A percentile compares a stretch with the other conserved stretches of the same genome.
These are phyloP conservation scores for Lepidium campestre DNA, from an alignment of 441 rosid species.

Conservation along the genomic window DNA sequence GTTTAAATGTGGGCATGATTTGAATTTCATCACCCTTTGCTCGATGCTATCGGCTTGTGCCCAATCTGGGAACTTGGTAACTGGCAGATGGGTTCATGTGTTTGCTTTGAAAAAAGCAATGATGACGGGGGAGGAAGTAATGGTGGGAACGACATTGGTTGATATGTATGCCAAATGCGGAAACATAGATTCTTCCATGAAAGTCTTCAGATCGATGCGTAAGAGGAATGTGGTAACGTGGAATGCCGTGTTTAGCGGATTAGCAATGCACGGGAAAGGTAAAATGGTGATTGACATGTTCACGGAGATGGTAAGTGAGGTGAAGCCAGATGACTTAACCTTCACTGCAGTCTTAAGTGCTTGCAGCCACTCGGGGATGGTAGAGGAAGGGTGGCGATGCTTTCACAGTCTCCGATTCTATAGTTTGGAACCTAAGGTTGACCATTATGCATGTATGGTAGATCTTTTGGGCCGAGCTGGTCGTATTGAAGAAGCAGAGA, in stretches of 20 bases:
- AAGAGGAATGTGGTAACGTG: constrained; percentile 68
- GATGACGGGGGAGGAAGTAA: constrained; percentile 31
- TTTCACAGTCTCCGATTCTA: constrained; percentile 40
- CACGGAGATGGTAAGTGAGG: constrained; percentile 55
- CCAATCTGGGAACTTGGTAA: constrained; percentile 54
- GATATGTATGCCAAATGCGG: constrained; percentile 93
- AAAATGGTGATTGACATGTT: constrained; percentile 44
- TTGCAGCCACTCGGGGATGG: constrained; percentile 77
- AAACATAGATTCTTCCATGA: constrained; percentile 39
- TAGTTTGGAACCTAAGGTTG: constrained; percentile 52
- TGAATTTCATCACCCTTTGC: constrained; percentile 53
- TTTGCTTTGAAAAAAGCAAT: constrained; percentile 46
- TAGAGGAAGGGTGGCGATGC: constrained; percentile 49
- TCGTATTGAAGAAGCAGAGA: constrained; percentile 65
- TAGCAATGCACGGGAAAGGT: constrained; percentile 77
- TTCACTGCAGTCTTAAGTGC: constrained; percentile 64
- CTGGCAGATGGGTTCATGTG: constrained; percentile 76
- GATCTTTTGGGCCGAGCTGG: constrained; percentile 87
- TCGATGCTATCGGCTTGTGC: constrained; percentile 68
- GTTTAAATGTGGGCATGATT: constrained; percentile 29
- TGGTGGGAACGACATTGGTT: constrained; percentile 69
- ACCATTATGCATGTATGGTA: constrained; percentile 87
- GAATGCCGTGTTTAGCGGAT: constrained; percentile 69
- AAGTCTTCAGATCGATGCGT: constrained; percentile 46
- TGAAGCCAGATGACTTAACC: constrained; percentile 65